Evolutionary conservation across 179 eudicot species (phyloP).

Genomic region (Patellifolia procumbens): DNA sequence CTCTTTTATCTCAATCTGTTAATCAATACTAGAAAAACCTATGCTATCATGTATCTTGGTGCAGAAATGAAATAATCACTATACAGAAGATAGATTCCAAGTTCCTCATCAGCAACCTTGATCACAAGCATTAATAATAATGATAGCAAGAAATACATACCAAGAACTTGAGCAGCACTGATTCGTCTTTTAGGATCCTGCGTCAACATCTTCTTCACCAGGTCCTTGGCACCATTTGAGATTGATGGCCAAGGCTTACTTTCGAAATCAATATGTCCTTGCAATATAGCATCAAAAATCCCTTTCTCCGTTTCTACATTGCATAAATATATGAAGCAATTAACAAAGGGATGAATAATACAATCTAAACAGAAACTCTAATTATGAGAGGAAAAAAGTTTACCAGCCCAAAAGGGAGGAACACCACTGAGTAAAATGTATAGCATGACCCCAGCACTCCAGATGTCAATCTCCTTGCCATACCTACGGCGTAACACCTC

Average conservation of each 20-base stretch:
- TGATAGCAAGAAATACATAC: constrained; percentile 32
- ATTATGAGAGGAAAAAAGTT: constrained; percentile 10
- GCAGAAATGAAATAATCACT: neutral
- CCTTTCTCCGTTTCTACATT: constrained; percentile 79
- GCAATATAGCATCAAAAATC: constrained; percentile 78
- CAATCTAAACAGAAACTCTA: neutral
- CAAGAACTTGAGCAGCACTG: constrained; percentile 78
- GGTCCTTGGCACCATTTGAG: constrained; percentile 76
- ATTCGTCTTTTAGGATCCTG: constrained; percentile 77
- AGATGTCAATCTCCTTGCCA: constrained; percentile 73
- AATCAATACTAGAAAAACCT: neutral
- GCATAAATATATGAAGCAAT: constrained; percentile 11
- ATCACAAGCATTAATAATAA: neutral
- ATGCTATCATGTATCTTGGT: neutral
- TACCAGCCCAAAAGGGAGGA: constrained; percentile 87
- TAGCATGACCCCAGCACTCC: constrained; percentile 80
- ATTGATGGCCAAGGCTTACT: constrained; percentile 88
- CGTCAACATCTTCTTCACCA: constrained; percentile 79
- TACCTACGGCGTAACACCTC: constrained; percentile 68
- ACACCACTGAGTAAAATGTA: constrained; percentile 78
- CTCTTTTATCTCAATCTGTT: neutral
- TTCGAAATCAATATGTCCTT: constrained; percentile 78
- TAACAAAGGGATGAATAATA: neutral
- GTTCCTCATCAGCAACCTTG: neutral
- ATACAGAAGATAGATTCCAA: neutral